Percentiles rank a stretch among this genome's conserved stretches.
phyloP scores from a whole-genome alignment of 106 monocot genomes.

The Acorus calamus region DNA sequence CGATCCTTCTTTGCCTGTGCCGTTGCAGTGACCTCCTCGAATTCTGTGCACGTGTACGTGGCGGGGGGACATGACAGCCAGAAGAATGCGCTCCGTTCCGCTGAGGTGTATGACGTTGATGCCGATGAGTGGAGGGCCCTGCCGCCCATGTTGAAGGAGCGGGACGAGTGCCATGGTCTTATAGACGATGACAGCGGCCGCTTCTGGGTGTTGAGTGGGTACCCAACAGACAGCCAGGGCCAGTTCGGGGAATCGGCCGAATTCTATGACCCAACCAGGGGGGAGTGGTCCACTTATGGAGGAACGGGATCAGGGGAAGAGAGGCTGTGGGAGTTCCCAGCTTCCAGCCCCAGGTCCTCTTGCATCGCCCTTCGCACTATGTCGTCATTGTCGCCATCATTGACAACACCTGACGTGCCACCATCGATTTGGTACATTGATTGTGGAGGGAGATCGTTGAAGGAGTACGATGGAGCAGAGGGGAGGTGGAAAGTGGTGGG shows the following conservation, averaged over 20 bases:
- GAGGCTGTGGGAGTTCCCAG: conserved; percentile 16
- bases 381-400: conserved; percentile 7
- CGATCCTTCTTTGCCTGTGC: conserved; percentile 52
- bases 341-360: background rate
- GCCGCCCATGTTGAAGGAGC: conserved; percentile 40
- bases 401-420: background rate
- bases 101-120: conserved; percentile 30
- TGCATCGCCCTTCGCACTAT: background rate
- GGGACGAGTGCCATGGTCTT: conserved; percentile 55
- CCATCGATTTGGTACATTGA: conserved; percentile 23
- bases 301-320: conserved; percentile 5
- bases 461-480: conserved; percentile 20
- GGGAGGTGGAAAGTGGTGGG: conserved; percentile 24
- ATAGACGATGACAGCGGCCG: conserved; percentile 2
- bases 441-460: conserved; percentile 16
- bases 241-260: conserved; percentile 25
- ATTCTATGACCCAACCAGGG: conserved; percentile 24
- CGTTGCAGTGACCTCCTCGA: conserved; percentile 7
- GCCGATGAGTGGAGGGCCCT: conserved; percentile 39
- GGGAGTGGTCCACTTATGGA: conserved; percentile 13
- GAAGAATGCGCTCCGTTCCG: conserved; percentile 52
- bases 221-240: conserved; percentile 43
- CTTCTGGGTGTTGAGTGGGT: conserved; percentile 51
- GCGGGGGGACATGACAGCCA: conserved; percentile 58
- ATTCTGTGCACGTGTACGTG: conserved; percentile 17